Evolutionary conservation across 192 early-diverging fungal genomes (phyloP), one percentile per base, ranked within the genome.

Genomic region (Ambispora gerdemannii): DNA sequence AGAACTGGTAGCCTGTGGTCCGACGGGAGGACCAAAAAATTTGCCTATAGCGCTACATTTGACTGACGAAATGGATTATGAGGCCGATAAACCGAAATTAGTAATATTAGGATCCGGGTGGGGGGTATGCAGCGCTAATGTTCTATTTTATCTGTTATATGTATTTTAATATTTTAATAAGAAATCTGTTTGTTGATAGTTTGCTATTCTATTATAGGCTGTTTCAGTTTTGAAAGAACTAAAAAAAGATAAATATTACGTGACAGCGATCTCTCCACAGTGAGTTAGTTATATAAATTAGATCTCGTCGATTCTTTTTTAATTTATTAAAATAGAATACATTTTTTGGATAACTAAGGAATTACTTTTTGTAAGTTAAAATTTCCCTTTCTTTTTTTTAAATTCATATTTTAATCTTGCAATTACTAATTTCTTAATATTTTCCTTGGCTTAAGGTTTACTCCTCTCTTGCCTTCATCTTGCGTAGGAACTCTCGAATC

Each of bases 401-500:
- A 59, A 20, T 31, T 13, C 28, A 62, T 36, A 20, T 8, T 62
- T 62, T 15, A 63, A 31, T 4, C 6, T 0, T 3, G 25, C 55
- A 28, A 65, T 47, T 3, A 4, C 4, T 22, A 43, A 36, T 17
- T 34, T 10, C 2, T 31, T 31, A 33, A 73, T 64, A 3, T 64
- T 49, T 28, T 77, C 60, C 27, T 76, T 78, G 27, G 6, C 4
- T 63, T 79, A 50, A 55, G 74, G 4, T 76, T 81, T 51, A 74
- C 74, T 4, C 75, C 76, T 4, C 34, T 81, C 25, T 43, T 83
- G 22, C 77, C 77, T 2, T 75, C 75, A 33, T 75, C 81, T 11
- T 83, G 80, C 2, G 84, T 86, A 7, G 84, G 84, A 4, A 86
- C 84, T 25, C 73, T 86, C 4, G 84, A 86, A 60, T 55, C 82